These are phyloP conservation scores for Lentithecium fluviatile DNA, from an alignment of 495 filamentous ascomycete species.

Conservation along the genomic window DNA sequence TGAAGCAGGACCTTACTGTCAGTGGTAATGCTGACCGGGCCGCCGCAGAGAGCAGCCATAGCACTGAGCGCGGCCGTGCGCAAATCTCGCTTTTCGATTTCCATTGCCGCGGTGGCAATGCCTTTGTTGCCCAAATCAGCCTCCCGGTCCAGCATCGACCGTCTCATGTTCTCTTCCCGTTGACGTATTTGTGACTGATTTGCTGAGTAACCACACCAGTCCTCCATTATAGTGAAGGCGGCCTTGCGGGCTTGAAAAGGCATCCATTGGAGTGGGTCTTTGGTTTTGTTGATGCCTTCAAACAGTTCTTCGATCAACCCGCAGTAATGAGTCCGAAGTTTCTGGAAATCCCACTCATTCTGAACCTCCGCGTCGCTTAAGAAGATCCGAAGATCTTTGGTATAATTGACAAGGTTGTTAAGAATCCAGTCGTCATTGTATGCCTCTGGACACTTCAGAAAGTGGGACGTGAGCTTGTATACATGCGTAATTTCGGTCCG, in stretches of 20 bases:
- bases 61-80: constrained; percentile 87
- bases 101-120: constrained; percentile 80
- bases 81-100: constrained; percentile 92
- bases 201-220: constrained; percentile 97
- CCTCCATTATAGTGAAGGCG: constrained; percentile 93
- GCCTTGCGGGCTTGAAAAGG: constrained; percentile 93
- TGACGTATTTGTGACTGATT: constrained; percentile 80
- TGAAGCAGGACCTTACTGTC: constrained; percentile 78
- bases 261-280: constrained; percentile 86
- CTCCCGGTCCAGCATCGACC: constrained; percentile 68
- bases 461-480: constrained; percentile 90
- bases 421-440: constrained; percentile 91
- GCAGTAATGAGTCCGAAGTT: constrained; percentile 87
- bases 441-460: constrained; percentile 73
- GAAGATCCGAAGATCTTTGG: constrained; percentile 89
- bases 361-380: constrained; percentile 91
- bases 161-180: constrained; percentile 83
- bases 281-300: constrained; percentile 83
- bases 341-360: constrained; percentile 94
- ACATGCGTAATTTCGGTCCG: constrained; percentile 94
- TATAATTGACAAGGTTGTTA: constrained; percentile 82
- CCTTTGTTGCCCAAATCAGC: constrained; percentile 67
- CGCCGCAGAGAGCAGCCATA: constrained; percentile 91
- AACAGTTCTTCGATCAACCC: constrained; percentile 90
- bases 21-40: constrained; percentile 82